Base-by-base conservation (phyloP, 148 eudicot genomes). In the Rhododendron molle region DNA sequence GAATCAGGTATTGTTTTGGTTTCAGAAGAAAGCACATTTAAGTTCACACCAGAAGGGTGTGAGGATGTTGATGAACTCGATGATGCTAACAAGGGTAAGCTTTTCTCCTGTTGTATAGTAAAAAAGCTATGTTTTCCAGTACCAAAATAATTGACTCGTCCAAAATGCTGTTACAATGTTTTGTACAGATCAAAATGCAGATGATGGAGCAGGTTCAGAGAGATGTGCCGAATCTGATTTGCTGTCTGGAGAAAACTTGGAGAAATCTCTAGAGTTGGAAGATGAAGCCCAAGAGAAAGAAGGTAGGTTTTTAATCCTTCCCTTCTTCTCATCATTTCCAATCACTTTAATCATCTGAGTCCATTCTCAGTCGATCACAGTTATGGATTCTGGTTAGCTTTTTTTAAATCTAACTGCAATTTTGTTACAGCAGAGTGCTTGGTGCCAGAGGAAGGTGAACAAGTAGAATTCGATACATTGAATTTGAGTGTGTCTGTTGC, bases 221-320 rank as follows among this genome's bases (percentile, higher is more conserved):
- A 73, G 23, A 40, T 72, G 34, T 86, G 86, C 34, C 44, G 83
- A 83, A 52, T 34, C 36, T 7, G 43, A 67, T 38, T 44, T 73
- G 54, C 18, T 52, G n/a, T n/a, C 26, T 30, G 49, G 28, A 32
- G 81, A 69, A 18, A 72, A 58, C 21, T 56, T 71, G 28, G 82
- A 60, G 40, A 76, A 34, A 38, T 82, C 52, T 9, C 26, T 76
- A 28, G 73, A 15, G 32, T 43, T 15, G 40, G 21, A 58, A 67
- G 72, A 23, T 34, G 76, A 80, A 58, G 83, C 36, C 36, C 58
- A 21, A 21, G 84, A 52, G 56, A 52, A 43, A 20, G 82, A 81
- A 23, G 81, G 89, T 87, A 81, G 26, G 84, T 52, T 73, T 73
- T 79, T 76, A 49, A 43, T 49, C 56, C 56, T 12, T n/a, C 50